Evolutionary conservation across 768 basidiomycete genomes (phyloP), one percentile per base, ranked within the genome.

Genomic region (Trametes cubensis): DNA sequence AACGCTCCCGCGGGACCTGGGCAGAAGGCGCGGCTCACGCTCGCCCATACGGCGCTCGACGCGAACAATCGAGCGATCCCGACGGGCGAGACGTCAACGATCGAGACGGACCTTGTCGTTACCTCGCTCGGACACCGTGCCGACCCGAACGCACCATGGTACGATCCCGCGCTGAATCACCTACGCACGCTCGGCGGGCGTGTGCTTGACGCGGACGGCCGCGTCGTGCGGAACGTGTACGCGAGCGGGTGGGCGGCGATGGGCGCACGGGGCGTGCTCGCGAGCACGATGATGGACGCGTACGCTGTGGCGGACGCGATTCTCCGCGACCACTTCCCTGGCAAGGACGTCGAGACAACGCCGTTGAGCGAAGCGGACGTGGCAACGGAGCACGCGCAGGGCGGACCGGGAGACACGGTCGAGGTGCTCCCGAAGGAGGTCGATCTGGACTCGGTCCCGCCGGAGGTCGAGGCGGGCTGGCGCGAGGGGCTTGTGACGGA

Each of bases 241-340:
- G 89, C 93, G 1, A 88, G 92, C 1, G 96, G 96, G 11, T 99
- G 97, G 97, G 89, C 93, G 2, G 89, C 93, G 2, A 86, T 84
- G 3, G 96, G 96, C 39, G 95, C 97, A 0, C 88, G 85, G 55
- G 95, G 95, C 11, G 95, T 98, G 14, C 80, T 98, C 47, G 95
- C 94, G 2, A 81, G 88, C 3, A 97, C 97, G 38, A 94, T 99
- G 94, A 85, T 93, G 74, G 83, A 97, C 71, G 92, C 95, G 21
- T 94, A 94, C 70, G 80, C 82, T 3, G 86, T 92, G 2, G 89
- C 92, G 2, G 86, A 90, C 41, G 77, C 81, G 0, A 83, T 98
- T 55, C 63, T 94, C 1, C 74, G 77, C 1, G 94, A 95, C 67
- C 80, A 81, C 18, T 70, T 74, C 42, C 59, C 70, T 0, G 51